A percentile compares a stretch with the other conserved stretches of the same genome.
Evolutionary conservation across 1,284 basidiomycete species (phyloP).

Genomic region (Wallemia mellicola): DNA sequence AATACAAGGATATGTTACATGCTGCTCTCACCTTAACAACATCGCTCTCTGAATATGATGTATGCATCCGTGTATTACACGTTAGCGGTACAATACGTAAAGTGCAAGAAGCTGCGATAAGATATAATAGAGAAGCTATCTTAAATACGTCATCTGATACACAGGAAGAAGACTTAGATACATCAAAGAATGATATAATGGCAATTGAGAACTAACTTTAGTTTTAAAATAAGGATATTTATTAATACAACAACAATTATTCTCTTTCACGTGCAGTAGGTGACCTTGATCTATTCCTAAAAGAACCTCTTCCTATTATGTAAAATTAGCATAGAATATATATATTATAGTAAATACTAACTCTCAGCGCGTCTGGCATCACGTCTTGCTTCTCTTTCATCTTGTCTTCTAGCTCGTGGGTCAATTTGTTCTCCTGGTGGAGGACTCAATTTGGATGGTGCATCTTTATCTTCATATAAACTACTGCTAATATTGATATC

Average conservation of each 20-base stretch:
- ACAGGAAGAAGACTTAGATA: neutral
- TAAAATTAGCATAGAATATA: neutral
- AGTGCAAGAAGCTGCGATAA: conserved; percentile 12
- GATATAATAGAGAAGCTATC: conserved; percentile 12
- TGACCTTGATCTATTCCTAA: neutral
- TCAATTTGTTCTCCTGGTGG: neutral
- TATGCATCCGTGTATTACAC: conserved; percentile 13
- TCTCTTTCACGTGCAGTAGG: neutral
- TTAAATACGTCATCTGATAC: conserved; percentile 1
- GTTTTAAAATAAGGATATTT: neutral
- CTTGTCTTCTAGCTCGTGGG: neutral
- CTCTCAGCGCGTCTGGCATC: neutral
- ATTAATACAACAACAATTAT: neutral
- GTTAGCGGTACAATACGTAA: conserved; percentile 16
- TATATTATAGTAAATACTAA: neutral
- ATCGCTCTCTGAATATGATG: conserved; percentile 4
- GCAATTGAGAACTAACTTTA: neutral
- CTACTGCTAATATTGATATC: neutral
- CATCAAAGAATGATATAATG: neutral
- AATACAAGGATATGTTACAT: conserved; percentile 12
- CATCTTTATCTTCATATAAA: neutral
- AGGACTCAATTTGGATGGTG: neutral
- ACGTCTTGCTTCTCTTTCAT: neutral
- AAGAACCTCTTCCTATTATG: neutral
- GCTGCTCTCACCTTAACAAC: conserved; percentile 10